These are phyloP conservation scores for Fusarium transvaalense DNA, from an alignment of 2,329 filamentous ascomycete genomes.

Conservation along the genomic window DNA sequence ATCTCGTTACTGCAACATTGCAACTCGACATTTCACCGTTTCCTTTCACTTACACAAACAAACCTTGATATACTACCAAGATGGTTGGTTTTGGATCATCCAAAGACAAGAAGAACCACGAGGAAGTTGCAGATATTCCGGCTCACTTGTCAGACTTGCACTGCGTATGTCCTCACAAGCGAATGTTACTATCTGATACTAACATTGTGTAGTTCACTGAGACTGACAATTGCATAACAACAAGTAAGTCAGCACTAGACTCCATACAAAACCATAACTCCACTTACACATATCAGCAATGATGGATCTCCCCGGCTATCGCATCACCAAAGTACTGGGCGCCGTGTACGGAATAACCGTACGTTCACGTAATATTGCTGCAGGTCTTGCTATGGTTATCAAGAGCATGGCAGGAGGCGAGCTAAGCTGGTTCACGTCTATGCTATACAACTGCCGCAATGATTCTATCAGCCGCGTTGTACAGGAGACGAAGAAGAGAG, in stretches of 20 bases:
- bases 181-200: neutral
- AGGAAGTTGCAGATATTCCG: constrained; percentile 54
- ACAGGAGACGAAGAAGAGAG: constrained; percentile 67
- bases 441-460: constrained; percentile 70
- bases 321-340: constrained; percentile 68
- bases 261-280: neutral
- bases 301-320: constrained; percentile 73
- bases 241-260: constrained; percentile 53
- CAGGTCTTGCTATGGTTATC: constrained; percentile 66
- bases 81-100: constrained; percentile 47
- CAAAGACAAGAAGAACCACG: constrained; percentile 43
- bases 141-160: constrained; percentile 62
- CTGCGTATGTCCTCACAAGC: constrained; percentile 52
- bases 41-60: constrained; percentile 2
- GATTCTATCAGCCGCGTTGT: constrained; percentile 69
- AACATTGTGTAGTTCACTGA: constrained; percentile 60
- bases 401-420: constrained; percentile 71
- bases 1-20: neutral
- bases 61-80: constrained; percentile 5
- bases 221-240: constrained; percentile 71
- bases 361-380: constrained; percentile 69
- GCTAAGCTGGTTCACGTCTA: constrained; percentile 68
- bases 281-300: constrained; percentile 57
- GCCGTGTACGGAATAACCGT: constrained; percentile 70
- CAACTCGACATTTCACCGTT: neutral